Percentiles rank a stretch among this genome's conserved stretches.
Conservation (phyloP, 352 stramenopile species). For the Phytophthora niederhauseri region DNA sequence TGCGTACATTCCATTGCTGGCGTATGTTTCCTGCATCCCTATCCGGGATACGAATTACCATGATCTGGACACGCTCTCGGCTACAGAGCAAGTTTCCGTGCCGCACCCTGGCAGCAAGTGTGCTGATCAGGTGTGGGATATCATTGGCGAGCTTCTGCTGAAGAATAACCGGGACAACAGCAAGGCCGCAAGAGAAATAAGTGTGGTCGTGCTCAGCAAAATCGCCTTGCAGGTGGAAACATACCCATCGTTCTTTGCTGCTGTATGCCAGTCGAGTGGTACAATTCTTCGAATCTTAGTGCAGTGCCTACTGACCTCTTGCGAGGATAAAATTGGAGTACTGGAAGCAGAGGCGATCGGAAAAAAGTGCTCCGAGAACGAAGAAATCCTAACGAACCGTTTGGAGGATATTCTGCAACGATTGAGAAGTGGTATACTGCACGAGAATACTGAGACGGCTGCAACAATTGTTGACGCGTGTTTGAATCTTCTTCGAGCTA, state of each 20-base stretch:
- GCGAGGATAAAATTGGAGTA: not conserved
- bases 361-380: not conserved
- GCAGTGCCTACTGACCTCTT: slow-evolving; percentile 23
- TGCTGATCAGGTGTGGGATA: slow-evolving; percentile 67
- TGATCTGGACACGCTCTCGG: slow-evolving; percentile 37
- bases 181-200: slow-evolving; percentile 39
- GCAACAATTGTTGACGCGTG: slow-evolving; percentile 34
- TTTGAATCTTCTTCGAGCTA: slow-evolving; percentile 47
- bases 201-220: slow-evolving; percentile 52
- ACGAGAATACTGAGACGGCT: not conserved
- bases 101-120: slow-evolving; percentile 30
- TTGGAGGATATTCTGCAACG: slow-evolving; percentile 17
- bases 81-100: slow-evolving; percentile 20
- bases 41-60: slow-evolving; percentile 65
- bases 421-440: slow-evolving; percentile 21
- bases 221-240: slow-evolving; percentile 54
- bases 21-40: slow-evolving; percentile 63
- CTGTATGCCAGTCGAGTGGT: slow-evolving; percentile 58
- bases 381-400: not conserved
- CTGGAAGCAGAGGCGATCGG: not conserved
- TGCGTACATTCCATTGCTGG: slow-evolving; percentile 65
- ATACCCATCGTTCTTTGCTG: slow-evolving; percentile 56
- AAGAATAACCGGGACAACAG: slow-evolving; percentile 47
- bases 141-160: slow-evolving; percentile 62
- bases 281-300: slow-evolving; percentile 52